A percentile compares a stretch with the other conserved stretches of the same genome.
Evolutionary conservation across 2,329 filamentous ascomycete species (phyloP).

Genomic region (Esteya vermicola): DNA sequence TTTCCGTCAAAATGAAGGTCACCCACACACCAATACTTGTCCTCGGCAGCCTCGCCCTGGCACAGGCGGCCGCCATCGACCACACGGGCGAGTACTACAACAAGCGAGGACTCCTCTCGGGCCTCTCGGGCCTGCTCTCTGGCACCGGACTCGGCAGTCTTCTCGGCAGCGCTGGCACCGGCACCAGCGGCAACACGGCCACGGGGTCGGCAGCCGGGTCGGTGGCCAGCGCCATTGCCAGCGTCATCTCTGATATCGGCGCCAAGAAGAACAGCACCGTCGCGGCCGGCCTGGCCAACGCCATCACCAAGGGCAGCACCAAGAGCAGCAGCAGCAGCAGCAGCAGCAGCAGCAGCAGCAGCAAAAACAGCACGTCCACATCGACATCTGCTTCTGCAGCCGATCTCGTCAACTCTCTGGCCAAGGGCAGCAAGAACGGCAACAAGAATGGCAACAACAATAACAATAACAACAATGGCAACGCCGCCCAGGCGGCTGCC

Average conservation of each 20-base stretch:
- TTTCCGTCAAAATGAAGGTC: constrained; percentile 12
- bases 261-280: background rate
- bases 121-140: constrained; percentile 11
- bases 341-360: background rate
- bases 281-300: no score
- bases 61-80: constrained; percentile 14
- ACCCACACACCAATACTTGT: constrained; percentile 11
- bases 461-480: no score
- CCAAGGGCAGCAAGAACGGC: no score
- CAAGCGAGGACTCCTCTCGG: constrained; percentile 15
- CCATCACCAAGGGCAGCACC: background rate
- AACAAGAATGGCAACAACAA: no score
- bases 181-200: background rate
- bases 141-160: no score
- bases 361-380: background rate
- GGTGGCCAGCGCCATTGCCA: background rate
- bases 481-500: no score
- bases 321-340: no score
- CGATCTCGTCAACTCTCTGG: no score
- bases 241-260: no score
- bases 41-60: constrained; percentile 13
- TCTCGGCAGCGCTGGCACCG: background rate
- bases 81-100: constrained; percentile 7
- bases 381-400: no score
- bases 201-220: background rate